Percentiles rank a stretch among this genome's conserved stretches.
phyloP scores from a whole-genome alignment of 2,329 filamentous ascomycete genomes.

The Pyricularia sp. region DNA sequence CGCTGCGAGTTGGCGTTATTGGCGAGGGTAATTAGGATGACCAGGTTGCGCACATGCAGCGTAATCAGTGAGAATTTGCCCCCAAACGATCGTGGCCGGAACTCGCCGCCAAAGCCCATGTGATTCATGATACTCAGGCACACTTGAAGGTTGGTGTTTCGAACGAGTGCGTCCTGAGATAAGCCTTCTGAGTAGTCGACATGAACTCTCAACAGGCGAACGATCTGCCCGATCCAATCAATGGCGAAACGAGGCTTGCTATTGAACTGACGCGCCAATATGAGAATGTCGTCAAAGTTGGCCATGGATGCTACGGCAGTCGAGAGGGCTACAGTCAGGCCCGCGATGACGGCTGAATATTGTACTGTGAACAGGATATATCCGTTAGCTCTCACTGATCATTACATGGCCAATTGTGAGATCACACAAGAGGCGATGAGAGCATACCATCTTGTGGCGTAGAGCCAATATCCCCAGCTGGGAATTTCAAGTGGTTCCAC shows the following conservation, averaged over 20 bases:
- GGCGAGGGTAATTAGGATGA: slow-evolving; percentile 51
- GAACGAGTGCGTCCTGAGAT: slow-evolving; percentile 57
- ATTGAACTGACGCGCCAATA: slow-evolving; percentile 43
- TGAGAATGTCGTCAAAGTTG: slow-evolving; percentile 60
- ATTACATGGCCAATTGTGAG: neutral
- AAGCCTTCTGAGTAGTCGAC: slow-evolving; percentile 74
- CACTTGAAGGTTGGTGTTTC: slow-evolving; percentile 59
- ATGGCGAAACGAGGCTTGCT: slow-evolving; percentile 37
- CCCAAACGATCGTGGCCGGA: slow-evolving; percentile 46
- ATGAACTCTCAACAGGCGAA: slow-evolving; percentile 55
- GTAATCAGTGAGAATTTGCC: slow-evolving; percentile 65
- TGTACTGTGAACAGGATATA: slow-evolving; percentile 25
- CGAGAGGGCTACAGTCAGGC: slow-evolving; percentile 40
- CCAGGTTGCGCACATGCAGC: slow-evolving; percentile 60
- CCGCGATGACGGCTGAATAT: slow-evolving; percentile 44
- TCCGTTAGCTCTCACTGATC: slow-evolving; percentile 6
- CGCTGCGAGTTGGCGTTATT: slow-evolving; percentile 44
- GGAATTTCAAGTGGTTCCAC: slow-evolving; percentile 44
- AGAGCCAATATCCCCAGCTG: slow-evolving; percentile 32
- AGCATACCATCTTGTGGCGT: slow-evolving; percentile 34
- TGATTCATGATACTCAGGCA: slow-evolving; percentile 69
- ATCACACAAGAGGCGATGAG: neutral
- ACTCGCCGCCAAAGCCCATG: slow-evolving; percentile 57
- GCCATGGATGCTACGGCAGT: slow-evolving; percentile 29
- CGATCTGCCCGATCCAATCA: slow-evolving; percentile 52